Base-by-base conservation (phyloP, 768 basidiomycete species). In the Rhizopogon roseolus region DNA sequence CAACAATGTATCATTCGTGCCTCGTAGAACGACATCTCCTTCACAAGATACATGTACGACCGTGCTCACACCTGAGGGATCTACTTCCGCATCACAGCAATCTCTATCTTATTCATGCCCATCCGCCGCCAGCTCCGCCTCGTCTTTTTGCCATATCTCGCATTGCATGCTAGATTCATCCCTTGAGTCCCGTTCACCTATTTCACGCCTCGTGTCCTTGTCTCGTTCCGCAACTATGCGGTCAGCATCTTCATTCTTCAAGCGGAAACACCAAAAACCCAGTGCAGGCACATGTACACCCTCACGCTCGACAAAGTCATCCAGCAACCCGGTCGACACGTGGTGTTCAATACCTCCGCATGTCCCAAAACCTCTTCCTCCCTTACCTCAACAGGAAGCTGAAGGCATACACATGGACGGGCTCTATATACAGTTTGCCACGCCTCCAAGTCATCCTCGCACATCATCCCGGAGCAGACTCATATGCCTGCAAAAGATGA, bases 401-500 rank as follows among this genome's bases (percentile, higher is more conserved):
- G 49, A 3, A 17, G 60, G 57, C 11, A 1, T 51, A 22, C 52
- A 54, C n/a, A 32, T 48, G 39, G 57, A 57, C 43, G 68, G 66
- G 7, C 66, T 68, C 32, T 58, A 53, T 22, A 68, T 68, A 50
- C 63, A 44, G 16, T 63, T 61, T n/a, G 44, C 67, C 40, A 22
- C 52, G 0, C 53, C 49, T 16, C 22, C 42, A n/a, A 38, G 10
- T 17, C 27, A 49, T 10, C 10, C 53, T 6, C 56, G 52, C 5
- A 48, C 55, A 57, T 44, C 14, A 34, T 67, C 61, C 50, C 64
- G 60, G 41, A 51, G 66, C 22, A 61, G 57, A 50, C 56, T 68
- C 1, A 52, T 56, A 38, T 64, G 61, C 43, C 60, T 75, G 49
- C 72, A 74, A 60, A 55, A 67, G 50, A 65, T 67, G 22, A 74